These are phyloP conservation scores for Kodamaea plutei DNA, from an alignment of 1,139 yeast genomes.

Conservation along the genomic window DNA sequence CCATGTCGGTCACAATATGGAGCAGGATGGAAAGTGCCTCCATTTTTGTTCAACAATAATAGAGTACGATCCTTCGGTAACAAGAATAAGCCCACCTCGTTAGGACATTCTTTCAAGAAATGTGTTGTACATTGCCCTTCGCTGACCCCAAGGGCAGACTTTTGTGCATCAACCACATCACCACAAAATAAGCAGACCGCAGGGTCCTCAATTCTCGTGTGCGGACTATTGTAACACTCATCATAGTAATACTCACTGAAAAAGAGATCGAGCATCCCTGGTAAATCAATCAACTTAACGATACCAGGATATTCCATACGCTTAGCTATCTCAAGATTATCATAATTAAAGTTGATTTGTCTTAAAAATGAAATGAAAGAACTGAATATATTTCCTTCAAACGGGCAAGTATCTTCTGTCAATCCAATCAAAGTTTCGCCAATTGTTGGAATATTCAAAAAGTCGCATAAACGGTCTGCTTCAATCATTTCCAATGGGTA, in stretches of 20 bases:
- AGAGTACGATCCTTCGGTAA: conserved; percentile 74
- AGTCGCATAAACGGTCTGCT: conserved; percentile 52
- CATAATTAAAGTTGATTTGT: background rate
- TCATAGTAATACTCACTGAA: conserved; percentile 56
- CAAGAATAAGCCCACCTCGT: conserved; percentile 72
- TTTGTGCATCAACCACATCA: conserved; percentile 62
- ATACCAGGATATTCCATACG: conserved; percentile 66
- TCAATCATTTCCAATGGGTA: conserved; percentile 32
- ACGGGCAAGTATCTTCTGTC: conserved; percentile 1
- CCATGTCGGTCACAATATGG: conserved; percentile 90
- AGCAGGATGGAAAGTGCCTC: conserved; percentile 80
- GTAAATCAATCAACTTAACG: conserved; percentile 54
- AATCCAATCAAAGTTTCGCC: conserved; percentile 11
- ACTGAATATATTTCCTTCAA: background rate
- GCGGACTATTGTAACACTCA: conserved; percentile 39
- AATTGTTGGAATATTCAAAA: conserved; percentile 48
- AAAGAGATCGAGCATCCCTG: conserved; percentile 65
- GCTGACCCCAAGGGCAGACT: conserved; percentile 44
- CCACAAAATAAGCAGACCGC: conserved; percentile 89
- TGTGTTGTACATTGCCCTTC: conserved; percentile 72
- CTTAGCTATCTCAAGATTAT: conserved; percentile 13
- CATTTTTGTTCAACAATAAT: conserved; percentile 58
- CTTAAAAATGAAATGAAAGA: background rate
- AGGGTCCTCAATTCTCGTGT: conserved; percentile 58
- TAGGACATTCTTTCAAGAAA: conserved; percentile 58